phyloP scores from a whole-genome alignment of 352 stramenopile genomes.

The Globisporangium paroecandrum region DNA sequence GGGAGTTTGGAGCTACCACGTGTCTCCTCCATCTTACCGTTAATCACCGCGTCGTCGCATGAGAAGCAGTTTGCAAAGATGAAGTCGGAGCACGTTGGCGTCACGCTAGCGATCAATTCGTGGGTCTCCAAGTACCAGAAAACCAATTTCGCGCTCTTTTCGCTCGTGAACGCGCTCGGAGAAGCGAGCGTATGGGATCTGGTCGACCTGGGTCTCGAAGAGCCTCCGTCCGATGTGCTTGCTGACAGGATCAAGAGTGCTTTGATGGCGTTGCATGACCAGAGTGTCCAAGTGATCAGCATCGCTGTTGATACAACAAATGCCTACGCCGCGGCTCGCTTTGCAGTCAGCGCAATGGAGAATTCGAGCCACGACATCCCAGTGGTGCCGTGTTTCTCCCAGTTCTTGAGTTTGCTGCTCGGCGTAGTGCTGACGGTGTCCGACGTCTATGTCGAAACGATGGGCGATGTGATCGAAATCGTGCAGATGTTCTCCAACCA shows the following conservation, averaged over 20 bases:
- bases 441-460: constrained; percentile 40
- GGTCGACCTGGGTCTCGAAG: constrained; percentile 48
- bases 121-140: constrained; percentile 53
- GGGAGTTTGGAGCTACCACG: constrained; percentile 27
- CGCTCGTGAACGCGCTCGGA: constrained; percentile 62
- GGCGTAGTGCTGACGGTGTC: constrained; percentile 60
- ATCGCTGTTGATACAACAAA: constrained; percentile 59
- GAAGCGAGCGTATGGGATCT: constrained; percentile 59
- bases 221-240: constrained; percentile 36
- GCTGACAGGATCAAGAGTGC: constrained; percentile 47
- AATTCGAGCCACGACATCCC: constrained; percentile 43
- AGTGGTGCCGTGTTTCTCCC: constrained; percentile 58
- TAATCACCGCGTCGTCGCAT: constrained; percentile 22
- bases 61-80: constrained; percentile 59
- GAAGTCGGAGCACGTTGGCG: constrained; percentile 50
- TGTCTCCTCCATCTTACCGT: constrained; percentile 22
- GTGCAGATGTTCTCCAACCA: constrained; percentile 61
- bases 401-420: constrained; percentile 49
- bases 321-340: constrained; percentile 35
- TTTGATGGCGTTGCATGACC: constrained; percentile 38
- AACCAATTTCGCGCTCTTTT: constrained; percentile 57
- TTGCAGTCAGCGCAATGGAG: constrained; percentile 36
- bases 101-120: constrained; percentile 64
- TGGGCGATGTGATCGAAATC: constrained; percentile 68
- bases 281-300: constrained; percentile 60